Evolutionary conservation across 495 filamentous ascomycete species (phyloP).

Genomic region (Aspergillus bridgeri): DNA sequence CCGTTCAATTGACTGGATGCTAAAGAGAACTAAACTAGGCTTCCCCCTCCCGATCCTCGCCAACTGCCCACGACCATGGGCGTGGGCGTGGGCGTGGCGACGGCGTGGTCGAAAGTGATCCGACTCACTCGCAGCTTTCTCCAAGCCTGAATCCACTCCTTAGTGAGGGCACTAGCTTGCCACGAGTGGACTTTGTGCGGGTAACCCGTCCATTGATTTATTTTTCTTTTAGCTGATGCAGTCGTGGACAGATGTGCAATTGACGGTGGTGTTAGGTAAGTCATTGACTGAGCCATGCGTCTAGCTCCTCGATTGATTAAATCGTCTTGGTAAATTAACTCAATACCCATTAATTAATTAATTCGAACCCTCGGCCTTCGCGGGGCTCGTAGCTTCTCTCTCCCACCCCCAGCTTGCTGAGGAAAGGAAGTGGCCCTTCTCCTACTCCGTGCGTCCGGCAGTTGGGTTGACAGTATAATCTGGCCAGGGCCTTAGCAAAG

Average conservation of each 20-base stretch:
- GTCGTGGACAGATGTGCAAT: not conserved
- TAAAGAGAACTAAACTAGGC: conserved; percentile 11
- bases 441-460: not conserved
- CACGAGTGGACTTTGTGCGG: conserved; percentile 3
- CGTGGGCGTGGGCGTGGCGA: conserved; percentile 11
- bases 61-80: not conserved
- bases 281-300: no score
- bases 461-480: not conserved
- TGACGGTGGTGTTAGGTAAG: not conserved
- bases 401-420: not conserved
- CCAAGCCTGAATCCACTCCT: conserved; percentile 16
- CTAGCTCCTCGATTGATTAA: not conserved
- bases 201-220: not conserved
- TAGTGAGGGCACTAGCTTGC: conserved; percentile 14
- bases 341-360: no score
- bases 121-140: conserved; percentile 19
- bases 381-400: not conserved
- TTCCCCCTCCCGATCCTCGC: conserved; percentile 18
- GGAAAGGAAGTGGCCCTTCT: not conserved
- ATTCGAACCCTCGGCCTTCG: not conserved
- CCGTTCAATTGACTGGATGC: conserved; percentile 5
- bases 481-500: not conserved
- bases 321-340: not conserved
- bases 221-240: not conserved
- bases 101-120: conserved; percentile 10